These are phyloP conservation scores for Aureobasidium subglaciale DNA, from an alignment of 2,329 filamentous ascomycete species.

Conservation along the genomic window DNA sequence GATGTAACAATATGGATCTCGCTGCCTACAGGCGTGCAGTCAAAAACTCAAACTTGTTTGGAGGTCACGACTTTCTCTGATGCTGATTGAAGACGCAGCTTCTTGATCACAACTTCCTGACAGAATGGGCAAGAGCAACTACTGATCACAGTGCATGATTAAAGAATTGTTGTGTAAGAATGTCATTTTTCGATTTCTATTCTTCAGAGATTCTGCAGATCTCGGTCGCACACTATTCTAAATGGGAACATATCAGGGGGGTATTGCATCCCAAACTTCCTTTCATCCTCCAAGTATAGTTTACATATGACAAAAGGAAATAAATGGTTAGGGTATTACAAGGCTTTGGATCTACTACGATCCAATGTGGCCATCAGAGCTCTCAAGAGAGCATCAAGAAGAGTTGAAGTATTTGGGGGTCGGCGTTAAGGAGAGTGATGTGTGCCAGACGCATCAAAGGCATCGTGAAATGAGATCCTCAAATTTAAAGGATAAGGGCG, in stretches of 20 bases:
- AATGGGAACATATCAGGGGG: neutral
- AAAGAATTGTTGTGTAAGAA: no score
- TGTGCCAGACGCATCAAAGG: slow-evolving; percentile 7
- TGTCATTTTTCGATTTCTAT: no score
- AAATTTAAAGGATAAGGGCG: slow-evolving; percentile 7
- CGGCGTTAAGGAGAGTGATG: slow-evolving; percentile 4
- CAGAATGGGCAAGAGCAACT: no score
- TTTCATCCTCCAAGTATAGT: neutral
- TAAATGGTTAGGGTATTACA: neutral
- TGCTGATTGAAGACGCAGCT: no score
- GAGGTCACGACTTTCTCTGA: no score
- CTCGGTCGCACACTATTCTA: neutral
- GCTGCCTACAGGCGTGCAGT: no score
- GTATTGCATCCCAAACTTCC: neutral
- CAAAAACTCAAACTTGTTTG: no score
- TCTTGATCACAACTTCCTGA: no score
- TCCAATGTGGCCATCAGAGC: no score
- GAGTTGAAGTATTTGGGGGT: neutral
- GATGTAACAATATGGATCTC: no score
- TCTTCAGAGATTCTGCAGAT: neutral
- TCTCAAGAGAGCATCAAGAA: neutral
- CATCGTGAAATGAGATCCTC: neutral
- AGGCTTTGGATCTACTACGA: no score
- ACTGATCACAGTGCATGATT: no score
- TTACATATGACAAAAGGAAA: slow-evolving; percentile 2